Conservation (phyloP, 352 stramenopile species). For the Phytopythium montanum region DNA sequence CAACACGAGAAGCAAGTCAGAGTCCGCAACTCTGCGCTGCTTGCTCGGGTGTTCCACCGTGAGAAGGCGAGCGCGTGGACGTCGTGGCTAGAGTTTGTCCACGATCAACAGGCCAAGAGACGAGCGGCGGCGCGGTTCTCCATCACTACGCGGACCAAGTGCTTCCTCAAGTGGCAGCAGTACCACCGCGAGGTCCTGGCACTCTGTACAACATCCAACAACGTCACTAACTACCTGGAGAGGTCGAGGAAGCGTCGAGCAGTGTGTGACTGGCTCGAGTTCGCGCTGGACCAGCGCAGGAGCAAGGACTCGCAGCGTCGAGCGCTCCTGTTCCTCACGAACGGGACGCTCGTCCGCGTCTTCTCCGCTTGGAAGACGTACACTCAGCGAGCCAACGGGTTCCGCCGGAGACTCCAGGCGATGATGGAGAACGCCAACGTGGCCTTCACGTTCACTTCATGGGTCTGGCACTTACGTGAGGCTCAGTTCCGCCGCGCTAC, state of each 20-base stretch:
- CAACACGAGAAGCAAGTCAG: constrained; percentile 29
- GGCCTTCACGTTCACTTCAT: constrained; percentile 43
- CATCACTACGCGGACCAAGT: constrained; percentile 55
- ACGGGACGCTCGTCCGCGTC: constrained; percentile 44
- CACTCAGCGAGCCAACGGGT: constrained; percentile 31
- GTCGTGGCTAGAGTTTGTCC: constrained; percentile 56
- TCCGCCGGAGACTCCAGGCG: constrained; percentile 35
- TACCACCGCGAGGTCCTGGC: constrained; percentile 33
- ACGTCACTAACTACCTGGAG: constrained; percentile 37
- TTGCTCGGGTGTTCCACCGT: constrained; percentile 50
- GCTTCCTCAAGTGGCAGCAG: constrained; percentile 54
- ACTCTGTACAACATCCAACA: constrained; percentile 36
- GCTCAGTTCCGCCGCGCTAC: constrained; percentile 25
- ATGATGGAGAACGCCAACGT: constrained; percentile 52
- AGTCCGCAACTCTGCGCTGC: constrained; percentile 43
- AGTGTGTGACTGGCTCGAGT: constrained; percentile 66
- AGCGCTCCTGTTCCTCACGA: constrained; percentile 64
- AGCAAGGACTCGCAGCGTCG: constrained; percentile 41
- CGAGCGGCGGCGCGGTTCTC: constrained; percentile 60
- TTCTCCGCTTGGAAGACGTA: constrained; percentile 53
- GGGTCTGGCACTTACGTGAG: constrained; percentile 34
- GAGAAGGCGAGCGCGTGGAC: constrained; percentile 53
- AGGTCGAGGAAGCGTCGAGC: constrained; percentile 36
- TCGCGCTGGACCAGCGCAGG: constrained; percentile 48
- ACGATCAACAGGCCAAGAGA: constrained; percentile 45